Base-by-base conservation (phyloP, 352 stramenopile species). In the Saprolegnia parasitica region DNA sequence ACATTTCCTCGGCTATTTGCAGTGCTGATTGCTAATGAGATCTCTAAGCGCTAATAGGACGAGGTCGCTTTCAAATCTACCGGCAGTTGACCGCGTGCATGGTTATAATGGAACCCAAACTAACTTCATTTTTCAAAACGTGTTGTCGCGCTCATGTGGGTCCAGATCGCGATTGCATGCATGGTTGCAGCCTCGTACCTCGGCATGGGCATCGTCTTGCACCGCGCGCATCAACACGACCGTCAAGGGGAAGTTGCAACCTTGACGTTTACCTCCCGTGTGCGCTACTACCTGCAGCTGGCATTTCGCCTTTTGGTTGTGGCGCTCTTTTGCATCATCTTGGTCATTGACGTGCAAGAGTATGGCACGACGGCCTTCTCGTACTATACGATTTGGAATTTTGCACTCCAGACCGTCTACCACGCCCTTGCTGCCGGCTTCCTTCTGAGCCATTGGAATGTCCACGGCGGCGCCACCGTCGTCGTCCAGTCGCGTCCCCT, bases 311-410 rank as follows among this genome's bases (percentile, higher is more conserved):
- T 58, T 16, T 16, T 58, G 8, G 52, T 58, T 13, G 52, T 58
- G 8, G 32, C 32, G 8, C 32, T 58, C 23, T 58, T 16, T 16
- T 39, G 8, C 32, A 16, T 39, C 8, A 58, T 39, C 23, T 16
- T 58, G 8, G 52, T 16, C 52, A 16, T 46, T 15, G 39, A 46
- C 8, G 15, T 58, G 23, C 32, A 58, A 8, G 23, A 39, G 32
- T 8, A 13, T 15, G 8, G 8, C 52, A 58, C 8, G 8, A 58
- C 8, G 8, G 23, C 8, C 8, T 16, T 58, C 8, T 58, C 52
- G 16, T 58, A 66, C 49, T 70, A 70, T 46, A 70, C 63, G 26
- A 18, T 61, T 0, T 70, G 63, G 63, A 70, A 70, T 24, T 56
- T 70, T 45, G 61, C 24, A 13, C n/a, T 70, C 15, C 63, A 70